Evolutionary conservation across 2,329 filamentous ascomycete species (phyloP), one percentile per base, ranked within the genome.

Genomic region (Metarhizium album): DNA sequence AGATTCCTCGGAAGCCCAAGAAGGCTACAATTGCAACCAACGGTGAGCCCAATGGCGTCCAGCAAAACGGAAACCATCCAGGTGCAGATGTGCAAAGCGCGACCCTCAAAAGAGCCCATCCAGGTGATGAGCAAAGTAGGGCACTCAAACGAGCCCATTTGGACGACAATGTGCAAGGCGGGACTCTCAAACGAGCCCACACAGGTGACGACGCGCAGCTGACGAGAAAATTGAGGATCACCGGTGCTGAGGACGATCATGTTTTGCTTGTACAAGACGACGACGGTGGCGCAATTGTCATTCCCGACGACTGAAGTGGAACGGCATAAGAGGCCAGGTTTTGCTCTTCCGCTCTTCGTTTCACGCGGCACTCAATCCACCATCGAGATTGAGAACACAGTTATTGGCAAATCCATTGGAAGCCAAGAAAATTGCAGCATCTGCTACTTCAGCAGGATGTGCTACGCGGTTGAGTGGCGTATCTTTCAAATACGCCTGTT

Each of bases 321-420:
- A 54, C 20, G 33, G 27, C 29, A 24, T n/a, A n/a, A n/a, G n/a
- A n/a, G 1, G 24, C 5, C 6, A 9, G 27, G 27, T 54, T 33
- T 46, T 45, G 45, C 38, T 49, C 49, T 38, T 52, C 49, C 27
- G 35, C 22, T 53, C 51, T 23, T 48, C 49, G 51, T 27, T 52
- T 74, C 64, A 86, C 59, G 67, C 67, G 47, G 86, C 86, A 65
- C 86, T 90, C 57, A 94, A 66, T 1, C 90, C 90, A 16, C 90
- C 90, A 66, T 95, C 90, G 27, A 95, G 74, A 64, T 90, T 93
- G 48, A 95, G 73, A 47, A 90, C 76, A 64, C 87, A 93, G 57
- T 94, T 94, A 65, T 91, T 91, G 51, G 88, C 86, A 67, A 91
- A 95, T 55, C 79, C 71, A 65, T 93, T 95, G 45, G 76, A 75